phyloP scores from a whole-genome alignment of 1,139 yeast genomes.

The Scheffersomyces titani region DNA sequence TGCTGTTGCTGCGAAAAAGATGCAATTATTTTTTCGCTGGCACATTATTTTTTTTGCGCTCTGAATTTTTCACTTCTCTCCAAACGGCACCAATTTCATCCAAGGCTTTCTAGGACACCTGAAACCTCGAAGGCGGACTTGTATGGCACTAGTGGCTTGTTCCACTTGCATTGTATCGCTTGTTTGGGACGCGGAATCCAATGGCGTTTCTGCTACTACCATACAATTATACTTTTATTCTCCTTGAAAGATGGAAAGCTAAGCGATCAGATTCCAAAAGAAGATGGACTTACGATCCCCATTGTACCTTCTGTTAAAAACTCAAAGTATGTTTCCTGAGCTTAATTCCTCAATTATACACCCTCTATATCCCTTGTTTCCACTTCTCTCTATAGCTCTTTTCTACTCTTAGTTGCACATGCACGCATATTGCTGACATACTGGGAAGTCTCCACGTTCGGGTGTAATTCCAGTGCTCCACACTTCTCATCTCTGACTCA shows the following conservation, averaged over 20 bases:
- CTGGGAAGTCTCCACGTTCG: neutral
- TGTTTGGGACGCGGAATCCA: neutral
- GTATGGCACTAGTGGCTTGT: neutral
- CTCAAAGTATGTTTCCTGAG: too few relatives aligned
- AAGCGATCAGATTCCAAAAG: neutral
- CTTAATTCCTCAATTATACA: neutral
- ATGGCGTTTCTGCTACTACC: neutral
- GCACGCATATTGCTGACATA: too few relatives aligned
- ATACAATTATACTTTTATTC: neutral
- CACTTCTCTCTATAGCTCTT: neutral
- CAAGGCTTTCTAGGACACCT: neutral
- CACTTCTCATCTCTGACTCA: neutral
- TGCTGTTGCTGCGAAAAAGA: neutral
- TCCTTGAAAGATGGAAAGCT: neutral
- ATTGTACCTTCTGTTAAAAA: too few relatives aligned
- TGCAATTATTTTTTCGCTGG: neutral
- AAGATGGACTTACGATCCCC: neutral
- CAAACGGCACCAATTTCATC: neutral
- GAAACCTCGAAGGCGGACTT: neutral
- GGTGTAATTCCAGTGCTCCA: neutral
- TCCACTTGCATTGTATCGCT: neutral
- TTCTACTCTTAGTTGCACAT: neutral
- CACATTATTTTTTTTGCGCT: neutral
- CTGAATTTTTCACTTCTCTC: neutral
- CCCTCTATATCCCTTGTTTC: too few relatives aligned